These are phyloP conservation scores for Plantago major DNA, from an alignment of 257 asterid genomes.

Conservation along the genomic window DNA sequence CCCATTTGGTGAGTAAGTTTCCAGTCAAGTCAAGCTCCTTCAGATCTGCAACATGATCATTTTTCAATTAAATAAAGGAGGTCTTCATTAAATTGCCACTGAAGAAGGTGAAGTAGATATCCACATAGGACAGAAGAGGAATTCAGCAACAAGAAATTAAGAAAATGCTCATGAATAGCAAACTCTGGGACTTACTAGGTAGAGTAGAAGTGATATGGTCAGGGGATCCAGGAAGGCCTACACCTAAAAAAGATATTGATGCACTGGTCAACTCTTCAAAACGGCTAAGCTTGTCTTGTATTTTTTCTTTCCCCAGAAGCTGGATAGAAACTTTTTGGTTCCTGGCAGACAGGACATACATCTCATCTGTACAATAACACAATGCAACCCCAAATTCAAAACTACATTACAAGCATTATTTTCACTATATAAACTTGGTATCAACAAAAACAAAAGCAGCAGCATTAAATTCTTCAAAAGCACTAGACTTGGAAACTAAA, in stretches of 20 bases:
- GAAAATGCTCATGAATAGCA: background rate
- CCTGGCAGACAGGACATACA: conserved; percentile 93
- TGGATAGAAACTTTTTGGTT: conserved; percentile 76
- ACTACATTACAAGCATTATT: conserved; percentile 11
- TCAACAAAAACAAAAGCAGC: background rate
- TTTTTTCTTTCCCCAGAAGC: conserved; percentile 78
- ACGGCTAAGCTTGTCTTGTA: conserved; percentile 74
- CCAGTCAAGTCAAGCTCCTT: conserved; percentile 97
- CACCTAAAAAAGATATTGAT: conserved; percentile 71
- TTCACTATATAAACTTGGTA: conserved; percentile 4
- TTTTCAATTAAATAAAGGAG: conserved; percentile 17
- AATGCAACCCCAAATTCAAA: background rate
- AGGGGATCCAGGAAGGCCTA: conserved; percentile 57
- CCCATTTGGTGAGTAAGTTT: conserved; percentile 73
- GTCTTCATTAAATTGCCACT: background rate
- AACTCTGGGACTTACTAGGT: conserved; percentile 55
- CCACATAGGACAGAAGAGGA: background rate
- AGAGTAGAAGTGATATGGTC: conserved; percentile 43
- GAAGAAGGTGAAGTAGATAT: conserved; percentile 1
- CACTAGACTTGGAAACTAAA: conserved; percentile 3
- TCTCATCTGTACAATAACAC: conserved; percentile 59
- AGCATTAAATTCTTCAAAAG: background rate
- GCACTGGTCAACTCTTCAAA: conserved; percentile 81
- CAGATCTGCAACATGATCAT: conserved; percentile 49
- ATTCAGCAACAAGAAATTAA: conserved; percentile 3